Evolutionary conservation across 139 green algal species (phyloP).

Genomic region (Choricystis sp.): DNA sequence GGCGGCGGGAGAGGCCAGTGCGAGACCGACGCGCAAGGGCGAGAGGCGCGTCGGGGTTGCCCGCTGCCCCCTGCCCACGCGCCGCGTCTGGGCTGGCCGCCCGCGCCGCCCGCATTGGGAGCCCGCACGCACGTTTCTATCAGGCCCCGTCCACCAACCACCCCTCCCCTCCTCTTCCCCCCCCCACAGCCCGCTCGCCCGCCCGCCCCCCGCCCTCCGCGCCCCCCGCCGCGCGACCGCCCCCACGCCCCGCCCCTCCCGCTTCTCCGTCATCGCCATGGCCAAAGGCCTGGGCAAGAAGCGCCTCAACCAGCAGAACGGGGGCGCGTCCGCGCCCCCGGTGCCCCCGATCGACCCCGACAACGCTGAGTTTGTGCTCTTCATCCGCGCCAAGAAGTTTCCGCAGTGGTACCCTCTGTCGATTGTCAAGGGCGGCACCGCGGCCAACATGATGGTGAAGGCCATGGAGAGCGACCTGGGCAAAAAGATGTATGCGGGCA

Average conservation of each 20-base stretch:
- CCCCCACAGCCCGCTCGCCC: background rate
- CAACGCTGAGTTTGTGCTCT: conserved; percentile 63
- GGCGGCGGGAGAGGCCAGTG: too few species aligned
- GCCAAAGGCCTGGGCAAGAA: background rate
- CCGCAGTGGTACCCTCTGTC: conserved; percentile 38
- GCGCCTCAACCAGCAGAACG: conserved; percentile 3
- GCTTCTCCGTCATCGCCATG: background rate
- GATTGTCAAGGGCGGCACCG: conserved; percentile 42
- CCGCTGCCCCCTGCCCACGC: too few species aligned
- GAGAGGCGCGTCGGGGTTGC: too few species aligned
- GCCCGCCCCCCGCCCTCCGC: too few species aligned
- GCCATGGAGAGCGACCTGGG: conserved; percentile 31
- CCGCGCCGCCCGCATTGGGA: too few species aligned
- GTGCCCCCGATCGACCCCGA: conserved; percentile 48
- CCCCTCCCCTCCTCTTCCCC: too few species aligned
- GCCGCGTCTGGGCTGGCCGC: too few species aligned
- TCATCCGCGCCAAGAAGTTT: conserved; percentile 36
- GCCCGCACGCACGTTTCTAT: too few species aligned
- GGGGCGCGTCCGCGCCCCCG: too few species aligned
- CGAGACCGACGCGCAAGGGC: too few species aligned
- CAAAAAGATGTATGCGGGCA: conserved; percentile 29
- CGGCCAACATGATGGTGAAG: conserved; percentile 46
- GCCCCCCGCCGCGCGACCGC: too few species aligned
- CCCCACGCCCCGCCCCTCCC: background rate
- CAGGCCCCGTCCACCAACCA: too few species aligned